These are phyloP conservation scores for Nakazawaea holstii DNA, from an alignment of 805 yeast species.

Conservation along the genomic window DNA sequence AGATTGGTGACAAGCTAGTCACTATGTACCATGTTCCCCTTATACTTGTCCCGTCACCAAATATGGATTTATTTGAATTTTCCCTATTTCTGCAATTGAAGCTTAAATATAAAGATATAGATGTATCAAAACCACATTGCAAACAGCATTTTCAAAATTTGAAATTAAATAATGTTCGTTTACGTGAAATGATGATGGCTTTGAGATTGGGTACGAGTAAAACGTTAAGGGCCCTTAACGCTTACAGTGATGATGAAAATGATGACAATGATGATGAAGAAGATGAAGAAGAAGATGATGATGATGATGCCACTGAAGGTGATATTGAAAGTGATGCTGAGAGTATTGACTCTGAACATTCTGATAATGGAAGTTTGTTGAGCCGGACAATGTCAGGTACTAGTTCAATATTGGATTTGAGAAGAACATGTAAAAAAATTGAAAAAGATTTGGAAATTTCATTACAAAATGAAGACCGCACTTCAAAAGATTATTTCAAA, in stretches of 20 bases:
- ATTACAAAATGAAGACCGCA: conserved; percentile 16
- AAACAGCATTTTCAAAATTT: conserved; percentile 11
- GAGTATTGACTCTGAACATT: conserved; percentile 4
- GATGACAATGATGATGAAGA: conserved; percentile 12
- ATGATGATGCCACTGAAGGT: conserved; percentile 13
- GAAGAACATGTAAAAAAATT: conserved; percentile 18
- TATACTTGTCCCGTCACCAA: conserved; percentile 59
- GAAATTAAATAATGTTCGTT: conserved; percentile 2
- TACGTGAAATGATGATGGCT: conserved; percentile 8
- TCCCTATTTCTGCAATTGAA: conserved; percentile 31
- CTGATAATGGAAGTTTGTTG: neutral
- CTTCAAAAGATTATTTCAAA: conserved; percentile 23
- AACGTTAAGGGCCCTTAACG: neutral
- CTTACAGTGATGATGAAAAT: conserved; percentile 3
- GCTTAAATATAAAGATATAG: conserved; percentile 13
- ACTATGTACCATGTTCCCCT: conserved; percentile 61
- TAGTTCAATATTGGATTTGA: conserved; percentile 16
- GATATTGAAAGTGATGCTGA: conserved; percentile 17
- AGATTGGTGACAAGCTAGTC: conserved; percentile 59
- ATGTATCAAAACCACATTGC: neutral
- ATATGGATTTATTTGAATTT: conserved; percentile 48
- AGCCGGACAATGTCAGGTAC: neutral
- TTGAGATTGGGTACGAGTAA: conserved; percentile 1
- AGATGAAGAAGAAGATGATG: conserved; percentile 13
- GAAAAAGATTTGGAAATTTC: conserved; percentile 22